Percentiles rank a stretch among this genome's conserved stretches.
Evolutionary conservation across 805 yeast genomes (phyloP).

Genomic region (Komagataella mondaviorum): DNA sequence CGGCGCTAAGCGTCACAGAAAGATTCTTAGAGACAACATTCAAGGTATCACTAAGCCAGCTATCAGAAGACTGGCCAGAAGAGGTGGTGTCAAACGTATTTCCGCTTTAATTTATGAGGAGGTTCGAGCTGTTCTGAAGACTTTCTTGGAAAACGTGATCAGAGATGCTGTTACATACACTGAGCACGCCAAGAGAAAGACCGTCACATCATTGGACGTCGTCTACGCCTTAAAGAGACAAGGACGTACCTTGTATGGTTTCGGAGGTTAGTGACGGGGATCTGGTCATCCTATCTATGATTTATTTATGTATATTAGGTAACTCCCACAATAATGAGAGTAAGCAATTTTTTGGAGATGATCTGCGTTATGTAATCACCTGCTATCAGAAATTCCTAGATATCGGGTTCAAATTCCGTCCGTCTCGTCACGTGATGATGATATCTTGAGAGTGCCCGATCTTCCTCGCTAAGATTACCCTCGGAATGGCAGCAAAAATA

Average conservation of each 20-base stretch:
- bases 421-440: background rate
- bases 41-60: slow-evolving; percentile 99
- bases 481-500: background rate
- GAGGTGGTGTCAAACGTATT: slow-evolving; percentile 99
- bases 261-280: slow-evolving; percentile 68
- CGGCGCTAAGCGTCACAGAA: slow-evolving; percentile 99
- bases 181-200: slow-evolving; percentile 99
- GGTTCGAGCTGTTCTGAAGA: slow-evolving; percentile 92
- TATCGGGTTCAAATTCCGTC: too few relatives aligned
- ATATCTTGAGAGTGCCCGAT: background rate
- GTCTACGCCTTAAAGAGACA: slow-evolving; percentile 99
- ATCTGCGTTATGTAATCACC: background rate
- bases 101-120: slow-evolving; percentile 98
- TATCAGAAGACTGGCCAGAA: slow-evolving; percentile 98
- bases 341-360: background rate
- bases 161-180: slow-evolving; percentile 99
- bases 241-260: slow-evolving; percentile 99
- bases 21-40: slow-evolving; percentile 97
- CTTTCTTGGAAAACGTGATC: slow-evolving; percentile 93
- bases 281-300: background rate
- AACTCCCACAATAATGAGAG: background rate
- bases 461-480: background rate
- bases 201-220: slow-evolving; percentile 96
- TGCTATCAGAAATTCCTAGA: too few relatives aligned
- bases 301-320: background rate